Percentiles rank a stretch among this genome's conserved stretches.
Conservation (phyloP, 345 rosid species). For the Ceriops decandra region DNA sequence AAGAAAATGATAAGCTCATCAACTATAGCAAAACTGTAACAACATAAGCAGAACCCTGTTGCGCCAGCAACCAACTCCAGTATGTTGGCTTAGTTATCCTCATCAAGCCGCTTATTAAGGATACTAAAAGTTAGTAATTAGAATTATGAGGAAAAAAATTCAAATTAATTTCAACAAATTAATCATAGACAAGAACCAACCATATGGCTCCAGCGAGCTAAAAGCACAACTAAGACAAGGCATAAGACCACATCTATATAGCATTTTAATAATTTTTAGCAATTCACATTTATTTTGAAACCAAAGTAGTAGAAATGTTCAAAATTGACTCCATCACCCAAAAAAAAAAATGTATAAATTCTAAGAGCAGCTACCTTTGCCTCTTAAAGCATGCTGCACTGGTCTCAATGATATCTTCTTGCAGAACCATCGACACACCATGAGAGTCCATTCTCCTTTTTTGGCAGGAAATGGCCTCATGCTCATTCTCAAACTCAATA, state of each 20-base stretch:
- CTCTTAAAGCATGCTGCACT: constrained; percentile 36
- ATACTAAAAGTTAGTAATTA: too few relatives aligned
- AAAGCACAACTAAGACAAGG: neutral
- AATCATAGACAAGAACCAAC: too few relatives aligned
- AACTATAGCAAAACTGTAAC: neutral
- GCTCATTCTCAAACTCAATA: constrained; percentile 26
- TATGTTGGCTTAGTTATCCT: too few relatives aligned
- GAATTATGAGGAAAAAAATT: too few relatives aligned
- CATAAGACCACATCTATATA: neutral
- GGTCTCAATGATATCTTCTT: constrained; percentile 20
- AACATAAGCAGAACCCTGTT: too few relatives aligned
- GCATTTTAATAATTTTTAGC: too few relatives aligned
- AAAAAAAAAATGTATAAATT: neutral
- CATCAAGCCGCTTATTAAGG: too few relatives aligned
- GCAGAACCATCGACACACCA: constrained; percentile 26
- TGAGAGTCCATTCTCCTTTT: constrained; percentile 41
- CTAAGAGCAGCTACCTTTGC: constrained; percentile 44
- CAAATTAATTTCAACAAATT: too few relatives aligned
- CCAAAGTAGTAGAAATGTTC: constrained; percentile 15
- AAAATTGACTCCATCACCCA: too few relatives aligned
- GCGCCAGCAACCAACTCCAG: too few relatives aligned
- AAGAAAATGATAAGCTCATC: neutral
- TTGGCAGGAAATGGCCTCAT: constrained; percentile 28
- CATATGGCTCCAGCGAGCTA: neutral
- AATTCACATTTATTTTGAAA: neutral